Base-by-base conservation (phyloP, 805 yeast species). In the Candida easanensis region DNA sequence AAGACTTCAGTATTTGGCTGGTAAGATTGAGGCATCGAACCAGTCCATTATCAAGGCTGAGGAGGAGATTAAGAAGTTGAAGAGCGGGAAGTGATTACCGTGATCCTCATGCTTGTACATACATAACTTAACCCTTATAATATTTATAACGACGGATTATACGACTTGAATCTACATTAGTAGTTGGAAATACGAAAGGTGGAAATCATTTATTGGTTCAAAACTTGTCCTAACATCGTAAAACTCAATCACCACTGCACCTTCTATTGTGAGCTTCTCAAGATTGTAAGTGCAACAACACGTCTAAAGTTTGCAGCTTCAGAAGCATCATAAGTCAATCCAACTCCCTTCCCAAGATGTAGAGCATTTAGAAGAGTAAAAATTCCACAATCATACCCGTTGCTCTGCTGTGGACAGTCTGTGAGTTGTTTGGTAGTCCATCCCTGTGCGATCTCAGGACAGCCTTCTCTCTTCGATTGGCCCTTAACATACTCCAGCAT, bases 321-420 rank as follows among this genome's bases (percentile, higher is more conserved):
- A 7, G 67, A 63, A 53, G 84, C 90, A 7, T 77, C 59, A 53
- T 80, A 91, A 3, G 63, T 57, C 31, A 87, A 63, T 0, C 71
- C 71, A 20, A 62, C 60, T 5, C 70, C 75, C 27, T 77, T 65
- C 0, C 90, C 65, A 33, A 88, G 54, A 36, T 74, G 81, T 37
- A 79, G 75, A 1, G 86, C 87, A 36, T 81, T 83, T 42, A 89
- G 78, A 62, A 97, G 84, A 3, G 95, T 77, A 58, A 90, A 93
- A 2, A 91, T 95, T 7, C 99, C 99, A 68, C 99, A 93, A 63
- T 93, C 99, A 52, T 61, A 87, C 0, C 97, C 97, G 58, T 93
- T 93, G 21, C 73, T 69, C 60, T 93, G 99, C 52, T 83, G 87
- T 1, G 99, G 98, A 33, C 90, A 73, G n/a, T 64, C 59, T 2